phyloP scores from a whole-genome alignment of 83 land plant species.

The Diphasiastrum complanatum region DNA sequence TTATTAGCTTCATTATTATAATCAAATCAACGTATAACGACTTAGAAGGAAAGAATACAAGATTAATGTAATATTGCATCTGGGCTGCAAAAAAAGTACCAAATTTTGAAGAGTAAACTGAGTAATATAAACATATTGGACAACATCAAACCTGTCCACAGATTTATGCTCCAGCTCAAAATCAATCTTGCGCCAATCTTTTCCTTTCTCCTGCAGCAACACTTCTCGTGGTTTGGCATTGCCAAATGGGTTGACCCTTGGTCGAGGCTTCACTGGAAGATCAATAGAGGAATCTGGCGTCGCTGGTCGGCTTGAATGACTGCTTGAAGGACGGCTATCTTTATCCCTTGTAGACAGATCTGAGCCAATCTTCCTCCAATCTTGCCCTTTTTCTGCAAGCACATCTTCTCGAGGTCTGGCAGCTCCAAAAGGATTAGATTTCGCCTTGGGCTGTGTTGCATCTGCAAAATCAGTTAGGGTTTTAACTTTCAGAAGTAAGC shows the following conservation, averaged over 20 bases:
- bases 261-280: constrained; percentile 28
- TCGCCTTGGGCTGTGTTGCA: not conserved
- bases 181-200: constrained; percentile 74
- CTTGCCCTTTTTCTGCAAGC: constrained; percentile 70
- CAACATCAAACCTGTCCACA: constrained; percentile 13
- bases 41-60: no score
- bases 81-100: no score
- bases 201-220: constrained; percentile 53
- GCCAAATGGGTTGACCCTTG: constrained; percentile 72
- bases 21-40: no score
- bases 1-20: no score
- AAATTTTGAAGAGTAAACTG: no score
- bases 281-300: constrained; percentile 22
- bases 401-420: constrained; percentile 91
- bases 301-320: constrained; percentile 53
- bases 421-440: constrained; percentile 62
- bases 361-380: constrained; percentile 56
- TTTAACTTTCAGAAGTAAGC: not conserved
- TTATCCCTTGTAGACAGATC: constrained; percentile 50
- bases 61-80: no score
- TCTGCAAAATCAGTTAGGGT: constrained; percentile 32
- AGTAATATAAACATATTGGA: no score
- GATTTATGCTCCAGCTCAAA: constrained; percentile 52
- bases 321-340: constrained; percentile 67
- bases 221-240: constrained; percentile 80